phyloP scores from a whole-genome alignment of 179 eudicot genomes.

The Drosera spatulata region DNA sequence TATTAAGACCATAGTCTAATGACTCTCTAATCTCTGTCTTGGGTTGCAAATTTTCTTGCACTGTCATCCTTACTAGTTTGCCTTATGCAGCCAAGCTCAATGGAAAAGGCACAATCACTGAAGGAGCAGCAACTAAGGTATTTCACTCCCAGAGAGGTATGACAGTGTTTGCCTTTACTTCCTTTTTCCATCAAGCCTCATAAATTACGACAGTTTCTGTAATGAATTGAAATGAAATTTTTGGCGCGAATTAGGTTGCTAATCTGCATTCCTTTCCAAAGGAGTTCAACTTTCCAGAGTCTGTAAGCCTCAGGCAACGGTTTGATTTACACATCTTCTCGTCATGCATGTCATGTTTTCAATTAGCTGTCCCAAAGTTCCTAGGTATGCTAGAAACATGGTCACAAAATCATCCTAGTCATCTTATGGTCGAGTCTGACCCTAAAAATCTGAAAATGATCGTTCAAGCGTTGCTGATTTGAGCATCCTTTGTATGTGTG shows the following conservation, averaged over 20 bases:
- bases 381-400: too few relatives aligned
- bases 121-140: constrained; percentile 65
- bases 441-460: too few relatives aligned
- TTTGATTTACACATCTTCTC: constrained; percentile 12
- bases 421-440: too few relatives aligned
- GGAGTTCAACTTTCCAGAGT: constrained; percentile 74
- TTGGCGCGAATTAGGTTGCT: constrained; percentile 51
- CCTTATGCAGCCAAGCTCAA: constrained; percentile 43
- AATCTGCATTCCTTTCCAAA: constrained; percentile 91
- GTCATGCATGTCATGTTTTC: too few relatives aligned
- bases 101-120: constrained; percentile 38
- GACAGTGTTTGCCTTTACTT: constrained; percentile 5
- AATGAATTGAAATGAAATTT: constrained; percentile 2
- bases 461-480: too few relatives aligned
- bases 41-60: neutral
- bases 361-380: too few relatives aligned
- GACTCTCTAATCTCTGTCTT: too few relatives aligned
- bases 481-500: too few relatives aligned
- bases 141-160: constrained; percentile 90
- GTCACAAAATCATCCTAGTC: too few relatives aligned
- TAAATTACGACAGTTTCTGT: constrained; percentile 4
- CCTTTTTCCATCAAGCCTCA: constrained; percentile 3
- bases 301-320: constrained; percentile 82
- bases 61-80: neutral
- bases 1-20: too few relatives aligned